Base-by-base conservation (phyloP, 208 protist genomes). In the Crithidia mellificae region DNA sequence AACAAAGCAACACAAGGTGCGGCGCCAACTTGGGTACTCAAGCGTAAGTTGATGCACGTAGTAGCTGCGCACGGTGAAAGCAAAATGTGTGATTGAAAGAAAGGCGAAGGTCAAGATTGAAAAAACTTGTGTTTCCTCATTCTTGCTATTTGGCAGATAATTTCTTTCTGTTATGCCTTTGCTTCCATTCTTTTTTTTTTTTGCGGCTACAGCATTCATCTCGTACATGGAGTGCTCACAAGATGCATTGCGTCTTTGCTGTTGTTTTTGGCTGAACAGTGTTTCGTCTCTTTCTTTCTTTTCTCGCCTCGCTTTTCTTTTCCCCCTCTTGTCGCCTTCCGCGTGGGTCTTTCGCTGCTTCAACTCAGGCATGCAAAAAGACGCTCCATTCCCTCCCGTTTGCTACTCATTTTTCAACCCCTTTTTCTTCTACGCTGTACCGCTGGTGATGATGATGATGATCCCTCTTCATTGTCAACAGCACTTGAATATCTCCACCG, bases 401-500 rank as follows among this genome's bases (percentile, higher is more conserved):
- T 58, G 29, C 6, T 32, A 44, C 20, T 58, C 6, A 19, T 41
- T 25, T 58, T 58, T 8, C 2, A 6, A n/a, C n/a, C 20, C 36
- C 9, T 30, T 62, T 62, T 62, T 34, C 20, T 62, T 46, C 53
- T 58, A 44, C 53, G 53, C 53, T 58, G 53, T 58, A 58, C 53
- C 55, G 34, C 55, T 36, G 55, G 20, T 46, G 34, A 24, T n/a
- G 11, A 24, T 50, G 20, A 49, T 49, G n/a, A n/a, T n/a, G n/a
- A n/a, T n/a, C n/a, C n/a, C n/a, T n/a, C n/a, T n/a, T n/a, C 15
- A 11, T 20, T 20, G 5, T 22, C 55, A 50, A 36, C 39, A 43
- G 34, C 39, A 34, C 25, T 30, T 46, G 8, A 50, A 19, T 36
- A 2, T 24, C 20, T 36, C 24, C 14, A 1, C 39, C n/a, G 53